phyloP scores from a whole-genome alignment of 352 stramenopile genomes.

The Thraustotheca clavata region DNA sequence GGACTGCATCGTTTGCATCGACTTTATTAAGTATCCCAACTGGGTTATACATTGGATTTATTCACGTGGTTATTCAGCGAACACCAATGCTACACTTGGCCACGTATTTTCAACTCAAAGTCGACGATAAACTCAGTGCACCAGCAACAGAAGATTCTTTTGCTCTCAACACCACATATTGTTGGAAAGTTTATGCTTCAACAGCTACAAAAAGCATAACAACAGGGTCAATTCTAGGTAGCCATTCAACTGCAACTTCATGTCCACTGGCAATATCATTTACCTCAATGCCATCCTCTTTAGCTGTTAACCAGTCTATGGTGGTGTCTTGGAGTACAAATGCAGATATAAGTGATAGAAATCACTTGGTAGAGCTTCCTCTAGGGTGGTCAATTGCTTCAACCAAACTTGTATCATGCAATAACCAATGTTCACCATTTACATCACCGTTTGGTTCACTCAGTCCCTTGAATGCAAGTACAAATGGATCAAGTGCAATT shows the following conservation, averaged over 20 bases:
- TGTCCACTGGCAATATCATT: not conserved
- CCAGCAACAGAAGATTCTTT: not conserved
- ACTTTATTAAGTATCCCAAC: not conserved
- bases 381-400: not conserved
- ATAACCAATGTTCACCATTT: not conserved
- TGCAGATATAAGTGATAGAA: not conserved
- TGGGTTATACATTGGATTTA: slow-evolving; percentile 17
- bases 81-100: not conserved
- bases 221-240: not conserved
- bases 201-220: not conserved
- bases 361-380: not conserved
- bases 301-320: not conserved
- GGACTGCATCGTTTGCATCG: not conserved
- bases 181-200: slow-evolving; percentile 16
- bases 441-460: not conserved
- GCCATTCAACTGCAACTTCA: slow-evolving; percentile 4
- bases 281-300: not conserved
- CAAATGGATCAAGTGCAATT: not conserved
- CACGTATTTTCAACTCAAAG: slow-evolving; percentile 15
- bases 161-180: slow-evolving; percentile 11
- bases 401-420: not conserved
- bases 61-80: not conserved
- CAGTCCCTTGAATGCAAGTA: too few relatives aligned
- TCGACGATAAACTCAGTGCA: not conserved
- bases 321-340: not conserved